phyloP scores from a whole-genome alignment of 257 asterid species.

The Solanum neorickii region DNA sequence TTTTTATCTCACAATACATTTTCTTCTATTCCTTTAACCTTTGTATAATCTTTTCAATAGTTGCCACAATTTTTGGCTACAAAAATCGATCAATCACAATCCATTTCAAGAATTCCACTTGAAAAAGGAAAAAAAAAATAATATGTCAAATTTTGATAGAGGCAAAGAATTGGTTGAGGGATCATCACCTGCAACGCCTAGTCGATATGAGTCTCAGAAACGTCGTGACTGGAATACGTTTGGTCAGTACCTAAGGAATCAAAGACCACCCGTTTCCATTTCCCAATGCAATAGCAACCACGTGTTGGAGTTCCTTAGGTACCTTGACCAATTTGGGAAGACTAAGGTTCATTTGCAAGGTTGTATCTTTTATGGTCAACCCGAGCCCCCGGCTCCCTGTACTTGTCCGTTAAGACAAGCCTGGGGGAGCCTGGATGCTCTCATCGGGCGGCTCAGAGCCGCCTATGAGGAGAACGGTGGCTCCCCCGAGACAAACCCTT shows the following conservation, averaged over 20 bases:
- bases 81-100: not conserved
- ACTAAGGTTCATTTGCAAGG: conserved; percentile 72
- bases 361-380: conserved; percentile 67
- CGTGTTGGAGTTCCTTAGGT: conserved; percentile 50
- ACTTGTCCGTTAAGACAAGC: conserved; percentile 71
- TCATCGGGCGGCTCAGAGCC: conserved; percentile 65
- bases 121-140: not conserved
- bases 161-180: conserved; percentile 36
- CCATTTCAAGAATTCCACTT: not conserved
- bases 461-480: conserved; percentile 86
- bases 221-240: conserved; percentile 83
- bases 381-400: conserved; percentile 74
- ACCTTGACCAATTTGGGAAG: conserved; percentile 71
- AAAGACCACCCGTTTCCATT: conserved; percentile 44
- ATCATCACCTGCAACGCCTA: conserved; percentile 27
- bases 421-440: conserved; percentile 79
- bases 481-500: conserved; percentile 58
- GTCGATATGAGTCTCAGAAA: conserved; percentile 66
- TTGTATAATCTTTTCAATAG: not conserved
- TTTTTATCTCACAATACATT: conserved; percentile 12
- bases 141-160: conserved; percentile 13
- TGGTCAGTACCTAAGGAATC: conserved; percentile 62
- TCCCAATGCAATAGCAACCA: conserved; percentile 50
- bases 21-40: conserved; percentile 26
- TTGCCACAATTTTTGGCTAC: conserved; percentile 14